A percentile compares a stretch with the other conserved stretches of the same genome.
phyloP scores from a whole-genome alignment of 225 moss, liverwort and hornwort species.

The Rhytidiadelphus loreus region DNA sequence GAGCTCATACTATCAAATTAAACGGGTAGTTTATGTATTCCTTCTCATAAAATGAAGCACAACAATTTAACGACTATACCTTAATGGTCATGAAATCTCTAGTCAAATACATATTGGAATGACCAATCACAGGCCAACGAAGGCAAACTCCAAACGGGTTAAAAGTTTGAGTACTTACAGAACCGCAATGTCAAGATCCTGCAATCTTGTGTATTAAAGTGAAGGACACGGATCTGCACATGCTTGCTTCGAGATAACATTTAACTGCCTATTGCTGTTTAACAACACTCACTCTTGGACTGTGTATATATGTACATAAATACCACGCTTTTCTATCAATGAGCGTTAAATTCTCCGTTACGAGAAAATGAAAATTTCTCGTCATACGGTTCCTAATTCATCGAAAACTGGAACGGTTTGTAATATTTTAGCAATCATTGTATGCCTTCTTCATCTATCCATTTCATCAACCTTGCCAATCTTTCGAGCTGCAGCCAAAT shows the following conservation, averaged over 20 bases:
- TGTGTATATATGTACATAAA: not conserved
- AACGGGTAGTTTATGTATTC: not conserved
- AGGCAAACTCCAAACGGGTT: not conserved
- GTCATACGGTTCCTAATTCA: not conserved
- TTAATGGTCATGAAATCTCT: not conserved
- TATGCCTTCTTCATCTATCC: slow-evolving; percentile 34
- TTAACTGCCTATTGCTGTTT: not conserved
- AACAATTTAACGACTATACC: not conserved
- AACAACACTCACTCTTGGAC: not conserved
- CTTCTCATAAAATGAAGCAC: not conserved
- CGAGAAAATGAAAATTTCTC: not conserved
- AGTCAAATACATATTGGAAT: not conserved
- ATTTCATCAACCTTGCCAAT: slow-evolving; percentile 77
- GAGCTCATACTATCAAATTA: not conserved
- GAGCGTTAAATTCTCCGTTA: not conserved
- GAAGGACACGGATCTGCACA: not conserved
- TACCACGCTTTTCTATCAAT: not conserved
- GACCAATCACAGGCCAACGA: not conserved
- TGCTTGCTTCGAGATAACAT: not conserved
- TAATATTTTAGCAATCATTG: not conserved
- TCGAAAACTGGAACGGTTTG: not conserved
- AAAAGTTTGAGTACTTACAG: slow-evolving; percentile 42
- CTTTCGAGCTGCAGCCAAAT: slow-evolving; percentile 52
- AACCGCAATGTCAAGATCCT: slow-evolving; percentile 99
- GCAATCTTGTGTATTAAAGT: slow-evolving; percentile 6